phyloP scores from a whole-genome alignment of 768 basidiomycete species.

The Chalciporus piperatus region DNA sequence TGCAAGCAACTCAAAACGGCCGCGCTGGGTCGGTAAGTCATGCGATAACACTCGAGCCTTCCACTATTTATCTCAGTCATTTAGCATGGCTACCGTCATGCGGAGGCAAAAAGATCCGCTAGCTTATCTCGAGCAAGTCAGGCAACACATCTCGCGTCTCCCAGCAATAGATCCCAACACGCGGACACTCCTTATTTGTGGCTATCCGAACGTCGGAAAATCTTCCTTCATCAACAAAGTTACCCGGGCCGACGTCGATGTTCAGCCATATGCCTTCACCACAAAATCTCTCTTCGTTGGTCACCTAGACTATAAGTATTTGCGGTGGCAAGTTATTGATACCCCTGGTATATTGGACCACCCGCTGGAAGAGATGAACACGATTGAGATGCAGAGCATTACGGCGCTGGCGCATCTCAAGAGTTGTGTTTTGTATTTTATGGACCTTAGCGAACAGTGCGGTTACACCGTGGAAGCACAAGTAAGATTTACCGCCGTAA shows the following conservation, averaged over 20 bases:
- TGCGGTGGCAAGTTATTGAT: constrained; percentile 99
- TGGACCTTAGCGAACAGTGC: constrained; percentile 98
- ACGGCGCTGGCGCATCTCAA: constrained; percentile 96
- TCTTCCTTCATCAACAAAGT: constrained; percentile 99
- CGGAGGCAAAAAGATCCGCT: constrained; percentile 96
- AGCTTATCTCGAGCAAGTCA: constrained; percentile 97
- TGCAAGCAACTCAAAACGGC: constrained; percentile 99
- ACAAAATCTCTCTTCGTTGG: constrained; percentile 98
- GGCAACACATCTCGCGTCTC: constrained; percentile 98
- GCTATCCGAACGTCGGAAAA: constrained; percentile 99
- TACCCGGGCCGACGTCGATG: constrained; percentile 98
- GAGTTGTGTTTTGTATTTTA: constrained; percentile 93
- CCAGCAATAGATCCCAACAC: constrained; percentile 98
- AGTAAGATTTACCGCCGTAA: constrained; percentile 43
- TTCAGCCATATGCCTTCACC: constrained; percentile 99
- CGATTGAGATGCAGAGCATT: constrained; percentile 99
- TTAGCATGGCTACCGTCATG: constrained; percentile 98
- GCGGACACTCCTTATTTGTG: constrained; percentile 94
- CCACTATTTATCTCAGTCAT: neutral
- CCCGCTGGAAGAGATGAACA: constrained; percentile 99
- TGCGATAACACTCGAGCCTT: neutral
- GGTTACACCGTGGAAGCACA: constrained; percentile 97
- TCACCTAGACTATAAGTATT: constrained; percentile 97
- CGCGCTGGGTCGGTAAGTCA: constrained; percentile 87
- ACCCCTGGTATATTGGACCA: constrained; percentile 98